phyloP scores from a whole-genome alignment of 352 stramenopile species.

The Plasmopara halstedii region DNA sequence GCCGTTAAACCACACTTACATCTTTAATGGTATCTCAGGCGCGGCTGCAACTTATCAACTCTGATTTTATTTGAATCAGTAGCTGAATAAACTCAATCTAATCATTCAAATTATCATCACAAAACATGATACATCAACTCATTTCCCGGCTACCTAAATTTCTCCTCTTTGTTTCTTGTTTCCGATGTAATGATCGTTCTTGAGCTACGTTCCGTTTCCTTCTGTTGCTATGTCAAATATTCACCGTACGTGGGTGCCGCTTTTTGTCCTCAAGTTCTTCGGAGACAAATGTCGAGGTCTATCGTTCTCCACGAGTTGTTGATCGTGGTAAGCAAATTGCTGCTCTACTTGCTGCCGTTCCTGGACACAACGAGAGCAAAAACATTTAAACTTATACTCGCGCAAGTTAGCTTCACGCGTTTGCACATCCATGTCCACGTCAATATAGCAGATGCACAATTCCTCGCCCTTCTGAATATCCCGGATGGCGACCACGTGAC shows the following conservation, averaged over 20 bases:
- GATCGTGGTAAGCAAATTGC: neutral
- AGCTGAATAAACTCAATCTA: too few relatives aligned
- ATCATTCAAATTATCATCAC: constrained; percentile 3
- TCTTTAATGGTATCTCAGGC: constrained; percentile 96
- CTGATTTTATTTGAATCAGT: constrained; percentile 24
- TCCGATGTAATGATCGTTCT: too few relatives aligned
- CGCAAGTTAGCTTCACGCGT: constrained; percentile 59
- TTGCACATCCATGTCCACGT: constrained; percentile 66
- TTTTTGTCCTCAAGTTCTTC: constrained; percentile 16
- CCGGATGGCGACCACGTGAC: constrained; percentile 62
- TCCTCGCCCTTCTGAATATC: constrained; percentile 85
- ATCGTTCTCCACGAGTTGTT: constrained; percentile 1
- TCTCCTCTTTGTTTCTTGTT: too few relatives aligned
- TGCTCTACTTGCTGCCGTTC: constrained; percentile 29
- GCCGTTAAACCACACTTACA: constrained; percentile 94
- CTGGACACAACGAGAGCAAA: constrained; percentile 47
- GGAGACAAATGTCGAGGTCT: neutral
- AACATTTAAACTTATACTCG: constrained; percentile 79
- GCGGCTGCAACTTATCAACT: constrained; percentile 62
- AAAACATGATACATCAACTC: constrained; percentile 11
- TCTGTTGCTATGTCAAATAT: neutral
- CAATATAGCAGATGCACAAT: constrained; percentile 94
- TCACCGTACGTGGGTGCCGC: constrained; percentile 5
- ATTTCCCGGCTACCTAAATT: neutral
- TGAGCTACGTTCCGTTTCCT: neutral